phyloP scores from a whole-genome alignment of 768 basidiomycete species.

The Podaxis sp. region DNA sequence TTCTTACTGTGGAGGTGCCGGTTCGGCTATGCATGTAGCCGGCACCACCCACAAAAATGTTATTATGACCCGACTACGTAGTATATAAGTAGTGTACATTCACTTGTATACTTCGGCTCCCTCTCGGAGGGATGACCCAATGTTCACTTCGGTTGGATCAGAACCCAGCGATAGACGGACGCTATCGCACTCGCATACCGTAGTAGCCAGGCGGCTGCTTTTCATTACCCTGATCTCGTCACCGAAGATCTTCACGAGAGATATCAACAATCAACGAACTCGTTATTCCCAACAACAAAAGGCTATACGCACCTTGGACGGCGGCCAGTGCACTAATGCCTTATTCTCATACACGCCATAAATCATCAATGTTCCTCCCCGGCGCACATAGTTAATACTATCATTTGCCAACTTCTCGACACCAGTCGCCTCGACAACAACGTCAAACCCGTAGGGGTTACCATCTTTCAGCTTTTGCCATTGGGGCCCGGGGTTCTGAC shows the following conservation, averaged over 20 bases:
- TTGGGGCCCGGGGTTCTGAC: constrained; percentile 69
- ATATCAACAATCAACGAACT: background rate
- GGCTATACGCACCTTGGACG: constrained; percentile 71
- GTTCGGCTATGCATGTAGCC: no score
- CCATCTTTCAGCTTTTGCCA: constrained; percentile 80
- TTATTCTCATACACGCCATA: constrained; percentile 91
- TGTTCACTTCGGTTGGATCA: no score
- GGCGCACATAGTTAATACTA: constrained; percentile 83
- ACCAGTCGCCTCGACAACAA: constrained; percentile 70
- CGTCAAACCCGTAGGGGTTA: constrained; percentile 87
- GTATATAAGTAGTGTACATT: no score
- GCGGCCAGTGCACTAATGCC: constrained; percentile 83
- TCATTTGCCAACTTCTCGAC: constrained; percentile 86
- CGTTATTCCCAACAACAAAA: constrained; percentile 4
- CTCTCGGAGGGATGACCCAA: no score
- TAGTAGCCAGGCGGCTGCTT: no score
- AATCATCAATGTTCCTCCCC: constrained; percentile 82
- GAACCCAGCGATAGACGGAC: no score
- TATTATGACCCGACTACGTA: no score
- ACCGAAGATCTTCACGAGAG: constrained; percentile 62
- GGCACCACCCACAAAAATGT: no score
- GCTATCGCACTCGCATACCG: no score
- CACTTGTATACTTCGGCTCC: no score
- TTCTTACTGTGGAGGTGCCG: no score
- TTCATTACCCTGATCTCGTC: constrained; percentile 50